These are phyloP conservation scores for Aspergillus felis DNA, from an alignment of 2,329 filamentous ascomycete species.

Conservation along the genomic window DNA sequence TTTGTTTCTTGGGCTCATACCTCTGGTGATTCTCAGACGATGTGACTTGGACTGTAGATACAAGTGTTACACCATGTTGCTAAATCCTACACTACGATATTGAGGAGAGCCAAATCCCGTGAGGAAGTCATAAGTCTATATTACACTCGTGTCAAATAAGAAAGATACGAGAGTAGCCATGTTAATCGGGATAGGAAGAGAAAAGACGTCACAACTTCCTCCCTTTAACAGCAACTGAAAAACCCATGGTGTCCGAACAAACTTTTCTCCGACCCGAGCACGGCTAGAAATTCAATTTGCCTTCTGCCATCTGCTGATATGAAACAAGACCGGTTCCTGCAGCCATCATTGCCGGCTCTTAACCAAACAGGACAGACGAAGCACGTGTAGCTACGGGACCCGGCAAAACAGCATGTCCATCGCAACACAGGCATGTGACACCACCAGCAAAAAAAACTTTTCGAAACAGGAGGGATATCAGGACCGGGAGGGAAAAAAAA, in stretches of 20 bases:
- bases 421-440: conserved; percentile 30
- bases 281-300: not conserved
- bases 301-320: conserved; percentile 3
- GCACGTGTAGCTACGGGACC: conserved; percentile 6
- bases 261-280: conserved; percentile 20
- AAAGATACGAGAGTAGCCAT: conserved; percentile 14
- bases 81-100: not conserved
- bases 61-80: not conserved
- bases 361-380: not conserved
- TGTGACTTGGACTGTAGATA: not conserved
- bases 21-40: not conserved
- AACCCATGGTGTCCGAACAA: conserved; percentile 21
- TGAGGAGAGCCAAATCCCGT: conserved; percentile 9
- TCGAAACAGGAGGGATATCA: conserved; percentile 41
- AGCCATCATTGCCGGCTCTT: not conserved
- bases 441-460: conserved; percentile 37
- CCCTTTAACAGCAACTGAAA: conserved; percentile 17
- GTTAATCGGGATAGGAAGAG: conserved; percentile 14
- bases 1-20: not conserved
- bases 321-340: not conserved
- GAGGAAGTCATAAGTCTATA: conserved; percentile 30
- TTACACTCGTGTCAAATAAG: conserved; percentile 23
- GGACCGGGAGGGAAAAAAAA: conserved; percentile 28
- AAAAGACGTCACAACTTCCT: conserved; percentile 23
- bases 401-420: conserved; percentile 26